phyloP scores from a whole-genome alignment of 1,284 basidiomycete genomes.

The Porodaedalea pini region DNA sequence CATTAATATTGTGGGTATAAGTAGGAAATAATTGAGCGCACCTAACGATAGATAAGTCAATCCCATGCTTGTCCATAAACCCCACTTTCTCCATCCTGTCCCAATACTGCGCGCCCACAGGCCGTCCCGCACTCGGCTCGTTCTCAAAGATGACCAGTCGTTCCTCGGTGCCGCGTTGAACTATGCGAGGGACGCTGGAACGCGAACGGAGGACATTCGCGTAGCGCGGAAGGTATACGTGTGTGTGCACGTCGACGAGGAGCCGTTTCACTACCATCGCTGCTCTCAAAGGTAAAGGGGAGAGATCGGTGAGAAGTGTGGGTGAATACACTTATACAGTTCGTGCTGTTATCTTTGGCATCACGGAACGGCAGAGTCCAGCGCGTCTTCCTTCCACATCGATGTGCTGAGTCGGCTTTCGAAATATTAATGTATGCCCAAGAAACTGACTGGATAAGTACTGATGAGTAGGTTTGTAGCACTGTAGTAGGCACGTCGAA shows the following conservation, averaged over 20 bases:
- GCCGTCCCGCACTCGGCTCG: constrained; percentile 72
- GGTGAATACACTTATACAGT: background rate
- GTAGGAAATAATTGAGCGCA: constrained; percentile 25
- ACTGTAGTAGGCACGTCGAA: too few relatives aligned
- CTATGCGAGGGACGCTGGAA: constrained; percentile 62
- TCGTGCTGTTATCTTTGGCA: background rate
- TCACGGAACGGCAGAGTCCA: too few relatives aligned
- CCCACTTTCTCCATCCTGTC: constrained; percentile 70
- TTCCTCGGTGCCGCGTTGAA: constrained; percentile 53
- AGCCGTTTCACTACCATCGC: constrained; percentile 33
- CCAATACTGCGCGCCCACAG: constrained; percentile 74
- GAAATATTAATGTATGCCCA: too few relatives aligned
- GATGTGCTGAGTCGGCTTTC: too few relatives aligned
- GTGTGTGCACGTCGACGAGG: constrained; percentile 77
- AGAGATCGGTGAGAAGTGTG: background rate
- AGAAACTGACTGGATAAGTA: too few relatives aligned
- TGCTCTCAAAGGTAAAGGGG: too few relatives aligned
- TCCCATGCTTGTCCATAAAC: constrained; percentile 76
- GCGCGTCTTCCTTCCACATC: too few relatives aligned
- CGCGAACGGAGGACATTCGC: constrained; percentile 60
- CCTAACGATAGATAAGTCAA: constrained; percentile 69
- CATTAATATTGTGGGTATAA: background rate
- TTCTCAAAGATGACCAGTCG: constrained; percentile 71
- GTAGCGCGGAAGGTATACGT: constrained; percentile 77
- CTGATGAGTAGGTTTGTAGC: too few relatives aligned